Evolutionary conservation across 345 rosid species (phyloP).

Genomic region (Raphanus raphanistrum): DNA sequence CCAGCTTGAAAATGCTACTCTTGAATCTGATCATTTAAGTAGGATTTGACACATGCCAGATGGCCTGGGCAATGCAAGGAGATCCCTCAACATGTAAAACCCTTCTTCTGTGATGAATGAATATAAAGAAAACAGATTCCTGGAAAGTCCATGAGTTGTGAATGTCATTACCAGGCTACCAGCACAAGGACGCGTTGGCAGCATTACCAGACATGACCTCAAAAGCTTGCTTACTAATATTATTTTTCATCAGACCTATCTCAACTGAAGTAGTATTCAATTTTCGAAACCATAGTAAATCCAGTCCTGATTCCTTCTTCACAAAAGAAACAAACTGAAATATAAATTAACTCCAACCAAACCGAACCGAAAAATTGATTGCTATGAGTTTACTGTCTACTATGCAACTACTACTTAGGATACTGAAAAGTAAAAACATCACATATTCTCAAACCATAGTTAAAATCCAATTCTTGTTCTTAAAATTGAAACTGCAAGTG

Average conservation of each 20-base stretch:
- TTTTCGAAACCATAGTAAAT: not conserved
- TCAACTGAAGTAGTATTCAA: not conserved
- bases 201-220: not conserved
- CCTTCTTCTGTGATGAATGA: not conserved
- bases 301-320: not conserved
- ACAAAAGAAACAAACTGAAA: too few species aligned
- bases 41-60: not conserved
- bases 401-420: not conserved
- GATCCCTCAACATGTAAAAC: not conserved
- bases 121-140: not conserved
- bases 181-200: not conserved
- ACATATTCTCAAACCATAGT: too few species aligned
- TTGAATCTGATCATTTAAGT: not conserved
- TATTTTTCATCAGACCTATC: not conserved
- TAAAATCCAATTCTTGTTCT: not conserved
- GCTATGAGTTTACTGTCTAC: not conserved
- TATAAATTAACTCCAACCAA: not conserved
- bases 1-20: not conserved
- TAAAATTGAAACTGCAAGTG: not conserved
- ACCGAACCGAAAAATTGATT: not conserved
- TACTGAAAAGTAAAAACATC: not conserved
- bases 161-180: not conserved
- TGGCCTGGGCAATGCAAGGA: constrained; percentile 28
- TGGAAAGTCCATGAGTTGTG: not conserved
- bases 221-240: not conserved